phyloP scores from a whole-genome alignment of 352 stramenopile genomes.

The Phytopythium mirpurense region DNA sequence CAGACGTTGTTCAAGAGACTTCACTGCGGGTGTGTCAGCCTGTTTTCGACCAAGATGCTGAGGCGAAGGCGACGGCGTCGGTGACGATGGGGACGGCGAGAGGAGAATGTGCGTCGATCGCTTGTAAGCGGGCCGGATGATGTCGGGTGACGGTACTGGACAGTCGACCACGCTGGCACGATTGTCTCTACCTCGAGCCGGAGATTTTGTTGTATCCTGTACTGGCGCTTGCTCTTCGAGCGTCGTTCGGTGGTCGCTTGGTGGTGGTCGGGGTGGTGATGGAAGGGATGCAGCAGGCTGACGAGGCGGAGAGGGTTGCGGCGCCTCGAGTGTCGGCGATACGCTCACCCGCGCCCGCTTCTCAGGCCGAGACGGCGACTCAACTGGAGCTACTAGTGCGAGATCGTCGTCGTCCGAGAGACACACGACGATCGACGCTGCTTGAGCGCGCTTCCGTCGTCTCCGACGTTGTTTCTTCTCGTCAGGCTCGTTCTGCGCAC shows the following conservation, averaged over 20 bases:
- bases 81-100: background rate
- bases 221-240: too few species aligned
- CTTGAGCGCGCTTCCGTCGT: background rate
- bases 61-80: background rate
- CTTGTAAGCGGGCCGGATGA: background rate
- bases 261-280: too few species aligned
- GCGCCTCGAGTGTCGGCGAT: background rate
- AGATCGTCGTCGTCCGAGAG: background rate
- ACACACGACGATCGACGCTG: constrained; percentile 1
- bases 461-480: constrained; percentile 1
- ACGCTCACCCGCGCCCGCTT: constrained; percentile 1
- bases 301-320: background rate
- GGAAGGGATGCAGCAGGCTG: background rate
- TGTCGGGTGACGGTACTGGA: background rate
- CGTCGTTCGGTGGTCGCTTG: too few species aligned
- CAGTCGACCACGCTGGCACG: background rate
- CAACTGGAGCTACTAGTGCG: background rate
- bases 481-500: background rate
- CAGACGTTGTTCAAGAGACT: background rate
- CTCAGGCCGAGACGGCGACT: background rate
- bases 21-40: background rate
- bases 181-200: too few species aligned
- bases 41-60: too few species aligned
- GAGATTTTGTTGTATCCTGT: too few species aligned
- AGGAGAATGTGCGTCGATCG: background rate